Conservation (phyloP, 2,329 filamentous ascomycete species). For the Colletotrichum lupini region DNA sequence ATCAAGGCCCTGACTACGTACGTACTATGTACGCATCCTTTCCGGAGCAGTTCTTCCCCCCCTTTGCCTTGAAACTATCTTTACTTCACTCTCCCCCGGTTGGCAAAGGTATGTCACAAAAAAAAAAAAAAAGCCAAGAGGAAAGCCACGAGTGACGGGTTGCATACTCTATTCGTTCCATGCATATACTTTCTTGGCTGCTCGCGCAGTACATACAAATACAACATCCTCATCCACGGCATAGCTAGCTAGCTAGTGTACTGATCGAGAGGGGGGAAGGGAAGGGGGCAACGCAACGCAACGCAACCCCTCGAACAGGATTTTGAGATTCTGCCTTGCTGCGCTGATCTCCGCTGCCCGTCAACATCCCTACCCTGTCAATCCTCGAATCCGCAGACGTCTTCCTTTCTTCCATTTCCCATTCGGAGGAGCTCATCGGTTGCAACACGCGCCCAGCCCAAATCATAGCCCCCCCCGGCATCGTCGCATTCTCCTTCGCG, state of each 20-base stretch:
- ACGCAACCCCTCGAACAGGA: not conserved
- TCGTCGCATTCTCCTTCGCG: not conserved
- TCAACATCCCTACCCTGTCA: conserved; percentile 33
- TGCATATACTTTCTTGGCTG: not conserved
- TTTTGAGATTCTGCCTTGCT: not conserved
- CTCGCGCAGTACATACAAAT: not conserved
- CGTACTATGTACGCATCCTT: too few relatives aligned
- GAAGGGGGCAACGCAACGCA: not conserved
- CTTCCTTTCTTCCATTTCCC: not conserved
- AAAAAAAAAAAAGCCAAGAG: not conserved
- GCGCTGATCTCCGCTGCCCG: conserved; percentile 26
- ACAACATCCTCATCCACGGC: too few relatives aligned
- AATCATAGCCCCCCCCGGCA: too few relatives aligned
- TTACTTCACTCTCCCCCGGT: not conserved
- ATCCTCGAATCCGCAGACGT: not conserved
- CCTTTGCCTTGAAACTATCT: not conserved
- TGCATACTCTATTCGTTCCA: not conserved
- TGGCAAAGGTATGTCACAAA: not conserved
- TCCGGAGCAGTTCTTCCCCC: conserved; percentile 16
- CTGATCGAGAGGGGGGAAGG: not conserved
- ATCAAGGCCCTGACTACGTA: too few relatives aligned
- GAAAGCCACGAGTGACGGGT: not conserved
- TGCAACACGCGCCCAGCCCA: not conserved
- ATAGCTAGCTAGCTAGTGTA: too few relatives aligned
- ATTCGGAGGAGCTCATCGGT: too few relatives aligned